Conservation (phyloP, 2,329 filamentous ascomycete species). For the Cladosporium colombiae region DNA sequence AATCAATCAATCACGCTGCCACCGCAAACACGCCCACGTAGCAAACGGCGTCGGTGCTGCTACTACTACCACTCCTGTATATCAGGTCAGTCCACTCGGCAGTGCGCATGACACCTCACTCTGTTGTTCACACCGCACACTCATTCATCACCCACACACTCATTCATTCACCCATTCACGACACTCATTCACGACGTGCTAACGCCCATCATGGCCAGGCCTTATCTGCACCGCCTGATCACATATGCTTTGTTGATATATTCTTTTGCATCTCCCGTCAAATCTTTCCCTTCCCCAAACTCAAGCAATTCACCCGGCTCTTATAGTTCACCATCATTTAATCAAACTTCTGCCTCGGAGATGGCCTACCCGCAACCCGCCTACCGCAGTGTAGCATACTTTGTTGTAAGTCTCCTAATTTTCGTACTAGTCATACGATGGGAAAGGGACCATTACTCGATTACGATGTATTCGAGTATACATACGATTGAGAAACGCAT, state of each 20-base stretch:
- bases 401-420: constrained; percentile 10
- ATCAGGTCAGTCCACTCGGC: neutral
- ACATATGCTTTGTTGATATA: constrained; percentile 13
- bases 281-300: constrained; percentile 3
- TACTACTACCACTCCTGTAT: neutral
- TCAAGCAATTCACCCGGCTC: neutral
- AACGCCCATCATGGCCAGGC: constrained; percentile 18
- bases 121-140: no score
- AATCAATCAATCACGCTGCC: neutral
- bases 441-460: neutral
- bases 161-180: no score
- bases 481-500: neutral
- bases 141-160: neutral
- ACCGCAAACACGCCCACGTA: neutral
- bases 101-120: constrained; percentile 11
- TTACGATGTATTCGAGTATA: neutral
- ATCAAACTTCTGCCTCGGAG: neutral
- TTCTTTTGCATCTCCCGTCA: neutral
- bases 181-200: neutral
- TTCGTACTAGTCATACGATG: neutral
- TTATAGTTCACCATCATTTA: neutral
- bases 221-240: constrained; percentile 16
- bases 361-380: constrained; percentile 6
- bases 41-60: constrained; percentile 1
- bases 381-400: constrained; percentile 17